Evolutionary conservation across 1,284 basidiomycete species (phyloP).

Genomic region (Sparassis latifolia): DNA sequence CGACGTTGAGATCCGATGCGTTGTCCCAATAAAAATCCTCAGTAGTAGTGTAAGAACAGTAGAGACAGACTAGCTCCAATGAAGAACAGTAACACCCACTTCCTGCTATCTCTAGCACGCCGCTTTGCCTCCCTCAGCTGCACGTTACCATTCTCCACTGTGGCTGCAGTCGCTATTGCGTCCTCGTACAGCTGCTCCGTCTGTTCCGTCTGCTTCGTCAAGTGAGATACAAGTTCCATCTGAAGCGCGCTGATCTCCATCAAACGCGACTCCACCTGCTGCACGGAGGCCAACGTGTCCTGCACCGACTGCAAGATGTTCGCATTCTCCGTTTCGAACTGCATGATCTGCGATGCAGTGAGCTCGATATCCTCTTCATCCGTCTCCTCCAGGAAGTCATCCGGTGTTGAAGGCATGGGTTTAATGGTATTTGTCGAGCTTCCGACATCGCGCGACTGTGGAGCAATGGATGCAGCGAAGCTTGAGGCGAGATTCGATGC

Average conservation of each 20-base stretch:
- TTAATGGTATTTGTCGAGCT: slow-evolving; percentile 21
- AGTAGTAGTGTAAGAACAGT: slow-evolving; percentile 85
- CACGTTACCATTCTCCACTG: slow-evolving; percentile 81
- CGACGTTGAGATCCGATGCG: too few relatives aligned
- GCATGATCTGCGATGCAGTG: slow-evolving; percentile 78
- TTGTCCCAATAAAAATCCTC: slow-evolving; percentile 7
- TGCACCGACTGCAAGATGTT: slow-evolving; percentile 77
- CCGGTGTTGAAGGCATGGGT: slow-evolving; percentile 23
- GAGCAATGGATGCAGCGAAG: slow-evolving; percentile 60
- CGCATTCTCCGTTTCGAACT: slow-evolving; percentile 88
- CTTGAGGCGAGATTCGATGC: slow-evolving; percentile 51
- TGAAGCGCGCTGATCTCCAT: slow-evolving; percentile 89
- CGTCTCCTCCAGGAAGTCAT: slow-evolving; percentile 38
- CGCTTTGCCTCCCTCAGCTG: slow-evolving; percentile 81
- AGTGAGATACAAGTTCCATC: slow-evolving; percentile 80
- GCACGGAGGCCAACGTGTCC: slow-evolving; percentile 78
- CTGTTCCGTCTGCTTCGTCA: slow-evolving; percentile 83
- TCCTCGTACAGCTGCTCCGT: slow-evolving; percentile 88
- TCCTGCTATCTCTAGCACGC: slow-evolving; percentile 74
- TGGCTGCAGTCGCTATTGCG: slow-evolving; percentile 76
- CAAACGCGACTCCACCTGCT: slow-evolving; percentile 82
- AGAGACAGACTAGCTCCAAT: slow-evolving; percentile 81
- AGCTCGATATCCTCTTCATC: slow-evolving; percentile 75
- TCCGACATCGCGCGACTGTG: slow-evolving; percentile 28
- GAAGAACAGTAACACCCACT: slow-evolving; percentile 82